Evolutionary conservation across 768 basidiomycete genomes (phyloP).

Genomic region (Serpula lacrymans): DNA sequence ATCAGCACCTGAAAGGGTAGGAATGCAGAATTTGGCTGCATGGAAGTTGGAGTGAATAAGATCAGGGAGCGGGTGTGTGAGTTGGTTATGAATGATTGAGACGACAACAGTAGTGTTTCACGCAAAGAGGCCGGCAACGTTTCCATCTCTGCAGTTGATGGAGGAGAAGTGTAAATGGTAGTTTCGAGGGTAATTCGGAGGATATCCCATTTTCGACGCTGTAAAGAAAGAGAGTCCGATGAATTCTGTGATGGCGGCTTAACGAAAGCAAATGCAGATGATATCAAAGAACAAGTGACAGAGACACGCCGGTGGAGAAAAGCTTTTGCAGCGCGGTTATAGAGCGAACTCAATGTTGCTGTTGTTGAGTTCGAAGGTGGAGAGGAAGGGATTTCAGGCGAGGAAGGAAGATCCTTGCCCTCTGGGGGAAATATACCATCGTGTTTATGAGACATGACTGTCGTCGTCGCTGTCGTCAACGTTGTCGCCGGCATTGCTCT

Average conservation of each 20-base stretch:
- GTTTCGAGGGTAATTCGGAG: conserved; percentile 81
- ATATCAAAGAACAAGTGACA: conserved; percentile 63
- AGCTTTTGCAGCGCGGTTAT: conserved; percentile 73
- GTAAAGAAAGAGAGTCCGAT: conserved; percentile 42
- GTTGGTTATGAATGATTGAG: conserved; percentile 52
- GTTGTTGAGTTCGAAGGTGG: conserved; percentile 27
- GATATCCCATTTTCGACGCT: conserved; percentile 83
- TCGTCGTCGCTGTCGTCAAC: conserved; percentile 32
- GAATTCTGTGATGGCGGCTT: conserved; percentile 32
- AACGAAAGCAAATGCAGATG: conserved; percentile 66
- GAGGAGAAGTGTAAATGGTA: conserved; percentile 59
- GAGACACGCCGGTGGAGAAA: conserved; percentile 72
- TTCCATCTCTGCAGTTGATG: conserved; percentile 31
- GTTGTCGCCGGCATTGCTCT: conserved; percentile 50
- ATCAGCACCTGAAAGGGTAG: conserved; percentile 69
- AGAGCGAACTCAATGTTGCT: conserved; percentile 64
- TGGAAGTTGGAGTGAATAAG: conserved; percentile 58
- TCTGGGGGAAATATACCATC: no score
- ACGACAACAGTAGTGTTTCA: conserved; percentile 51
- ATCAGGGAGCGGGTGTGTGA: conserved; percentile 62
- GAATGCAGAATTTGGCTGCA: conserved; percentile 45
- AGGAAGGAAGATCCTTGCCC: no score
- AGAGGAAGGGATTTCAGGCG: conserved; percentile 8
- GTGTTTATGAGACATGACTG: conserved; percentile 18
- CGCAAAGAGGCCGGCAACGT: conserved; percentile 50